Evolutionary conservation across 192 early-diverging fungal species (phyloP).

Genomic region (Powellomyces hirtus): DNA sequence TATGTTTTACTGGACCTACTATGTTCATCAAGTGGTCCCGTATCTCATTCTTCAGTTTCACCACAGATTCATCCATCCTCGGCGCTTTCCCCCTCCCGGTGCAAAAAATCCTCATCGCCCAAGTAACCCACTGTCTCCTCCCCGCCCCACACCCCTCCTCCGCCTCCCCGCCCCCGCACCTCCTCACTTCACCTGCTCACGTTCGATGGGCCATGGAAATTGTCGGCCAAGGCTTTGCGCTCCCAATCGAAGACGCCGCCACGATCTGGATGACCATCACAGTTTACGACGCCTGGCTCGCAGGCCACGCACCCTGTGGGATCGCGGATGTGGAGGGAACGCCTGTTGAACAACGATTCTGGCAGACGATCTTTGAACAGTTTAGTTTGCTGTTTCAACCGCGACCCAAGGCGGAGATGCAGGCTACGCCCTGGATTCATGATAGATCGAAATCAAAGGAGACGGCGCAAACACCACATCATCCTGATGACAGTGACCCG

Average conservation of each 20-base stretch:
- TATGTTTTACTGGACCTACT: constrained; percentile 22
- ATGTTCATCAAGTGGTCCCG: background rate
- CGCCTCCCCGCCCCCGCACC: constrained; percentile 50
- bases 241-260: constrained; percentile 72
- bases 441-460: constrained; percentile 7
- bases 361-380: constrained; percentile 76
- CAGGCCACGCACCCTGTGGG: constrained; percentile 64
- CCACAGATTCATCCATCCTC: constrained; percentile 70
- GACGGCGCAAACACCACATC: background rate
- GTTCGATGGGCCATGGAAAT: constrained; percentile 85
- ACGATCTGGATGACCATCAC: constrained; percentile 64
- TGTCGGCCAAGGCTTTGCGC: constrained; percentile 75
- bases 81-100: constrained; percentile 64
- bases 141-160: constrained; percentile 28
- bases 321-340: constrained; percentile 44
- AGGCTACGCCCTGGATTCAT: constrained; percentile 1
- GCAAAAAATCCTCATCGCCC: constrained; percentile 61
- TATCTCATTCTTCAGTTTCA: background rate
- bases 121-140: constrained; percentile 60
- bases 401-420: constrained; percentile 19
- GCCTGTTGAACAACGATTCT: constrained; percentile 66
- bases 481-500: constrained; percentile 6
- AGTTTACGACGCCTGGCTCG: constrained; percentile 77
- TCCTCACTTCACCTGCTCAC: constrained; percentile 72
- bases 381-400: constrained; percentile 71